Conservation (phyloP, 176 grass and related monocot genomes). For the Alopecurus myosuroides region DNA sequence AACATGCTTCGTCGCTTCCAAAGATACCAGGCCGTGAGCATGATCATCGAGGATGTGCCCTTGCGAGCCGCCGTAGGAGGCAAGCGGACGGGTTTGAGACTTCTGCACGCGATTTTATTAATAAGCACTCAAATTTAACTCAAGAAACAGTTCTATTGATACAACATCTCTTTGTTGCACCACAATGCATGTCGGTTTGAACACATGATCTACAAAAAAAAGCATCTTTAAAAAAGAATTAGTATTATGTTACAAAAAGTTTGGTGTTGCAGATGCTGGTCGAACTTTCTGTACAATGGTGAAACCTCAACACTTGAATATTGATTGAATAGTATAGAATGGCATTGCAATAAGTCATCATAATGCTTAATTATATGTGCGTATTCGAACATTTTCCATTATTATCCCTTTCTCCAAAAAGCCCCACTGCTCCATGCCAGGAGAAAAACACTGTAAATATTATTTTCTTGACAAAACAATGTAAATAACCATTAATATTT, state of each 20-base stretch:
- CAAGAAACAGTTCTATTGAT: not conserved
- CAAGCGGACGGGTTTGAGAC: too few relatives aligned
- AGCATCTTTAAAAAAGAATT: not conserved
- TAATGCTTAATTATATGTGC: not conserved
- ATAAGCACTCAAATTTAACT: not conserved
- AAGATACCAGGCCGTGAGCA: too few relatives aligned
- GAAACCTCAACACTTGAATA: not conserved
- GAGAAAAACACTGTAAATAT: constrained; percentile 29
- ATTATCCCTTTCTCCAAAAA: not conserved
- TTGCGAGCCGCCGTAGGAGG: too few relatives aligned
- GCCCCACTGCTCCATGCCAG: not conserved
- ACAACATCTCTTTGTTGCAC: not conserved
- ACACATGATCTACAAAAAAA: not conserved
- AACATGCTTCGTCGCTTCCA: too few relatives aligned
- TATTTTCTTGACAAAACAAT: not conserved
- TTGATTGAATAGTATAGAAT: not conserved
- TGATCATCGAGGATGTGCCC: too few relatives aligned
- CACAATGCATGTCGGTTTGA: not conserved
- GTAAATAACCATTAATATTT: not conserved
- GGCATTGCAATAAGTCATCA: not conserved
- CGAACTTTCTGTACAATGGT: not conserved
- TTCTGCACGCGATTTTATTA: not conserved
- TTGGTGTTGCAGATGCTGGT: not conserved
- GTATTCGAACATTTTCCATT: constrained; percentile 1
- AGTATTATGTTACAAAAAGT: not conserved